A percentile compares a stretch with the other conserved stretches of the same genome.
phyloP scores from a whole-genome alignment of 257 asterid species.

The Anisodus tanguticus region DNA sequence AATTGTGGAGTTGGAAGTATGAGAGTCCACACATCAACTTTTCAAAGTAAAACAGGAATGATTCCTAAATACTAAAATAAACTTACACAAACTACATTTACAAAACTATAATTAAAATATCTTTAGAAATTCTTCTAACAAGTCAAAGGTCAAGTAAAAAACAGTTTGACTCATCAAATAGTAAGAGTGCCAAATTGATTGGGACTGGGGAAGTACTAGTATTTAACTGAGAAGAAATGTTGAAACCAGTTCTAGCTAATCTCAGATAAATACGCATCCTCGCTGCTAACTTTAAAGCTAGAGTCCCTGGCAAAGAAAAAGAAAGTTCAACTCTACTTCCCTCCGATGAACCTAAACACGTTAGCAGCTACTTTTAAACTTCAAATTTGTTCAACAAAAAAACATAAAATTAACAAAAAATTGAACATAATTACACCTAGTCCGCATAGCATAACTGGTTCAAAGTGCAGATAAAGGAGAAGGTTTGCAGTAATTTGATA shows the following conservation, averaged over 20 bases:
- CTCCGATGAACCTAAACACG: not conserved
- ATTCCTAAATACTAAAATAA: not conserved
- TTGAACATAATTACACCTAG: not conserved
- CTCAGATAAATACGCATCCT: not conserved
- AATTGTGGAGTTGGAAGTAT: not conserved
- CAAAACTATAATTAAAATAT: not conserved
- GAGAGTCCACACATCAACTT: no score
- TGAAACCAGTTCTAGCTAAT: not conserved
- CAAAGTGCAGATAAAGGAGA: not conserved
- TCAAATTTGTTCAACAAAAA: not conserved
- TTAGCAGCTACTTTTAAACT: not conserved
- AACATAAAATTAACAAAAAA: not conserved
- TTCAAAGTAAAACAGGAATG: not conserved
- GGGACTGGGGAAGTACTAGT: not conserved
- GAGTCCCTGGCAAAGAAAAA: not conserved
- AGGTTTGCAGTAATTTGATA: not conserved
- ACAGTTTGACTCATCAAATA: not conserved
- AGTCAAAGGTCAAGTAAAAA: not conserved
- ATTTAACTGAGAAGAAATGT: not conserved
- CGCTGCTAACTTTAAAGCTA: not conserved
- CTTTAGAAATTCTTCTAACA: not conserved
- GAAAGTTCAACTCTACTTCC: not conserved
- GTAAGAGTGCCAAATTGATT: not conserved
- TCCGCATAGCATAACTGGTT: not conserved
- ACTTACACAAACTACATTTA: not conserved